Evolutionary conservation across 306 rosid genomes (phyloP).

Genomic region (Sophora flavescens): DNA sequence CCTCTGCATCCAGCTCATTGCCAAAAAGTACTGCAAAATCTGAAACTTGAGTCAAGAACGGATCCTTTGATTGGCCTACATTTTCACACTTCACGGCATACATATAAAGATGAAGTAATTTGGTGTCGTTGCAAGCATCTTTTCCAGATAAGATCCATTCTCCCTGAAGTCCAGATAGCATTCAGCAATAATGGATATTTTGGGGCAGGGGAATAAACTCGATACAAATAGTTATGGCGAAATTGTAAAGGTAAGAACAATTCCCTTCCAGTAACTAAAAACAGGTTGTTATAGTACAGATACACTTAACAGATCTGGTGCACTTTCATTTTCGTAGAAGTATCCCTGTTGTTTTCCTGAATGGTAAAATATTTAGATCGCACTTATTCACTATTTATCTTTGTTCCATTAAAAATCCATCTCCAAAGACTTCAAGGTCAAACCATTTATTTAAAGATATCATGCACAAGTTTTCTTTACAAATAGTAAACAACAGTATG

Average conservation of each 20-base stretch:
- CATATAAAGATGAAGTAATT: conserved; percentile 72
- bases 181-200: conserved; percentile 33
- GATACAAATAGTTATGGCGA: conserved; percentile 7
- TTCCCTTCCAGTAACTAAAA: conserved; percentile 1
- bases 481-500: conserved; percentile 11
- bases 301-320: conserved; percentile 10
- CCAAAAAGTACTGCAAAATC: conserved; percentile 91
- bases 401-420: conserved; percentile 26
- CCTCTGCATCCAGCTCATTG: conserved; percentile 99
- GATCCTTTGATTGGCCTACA: conserved; percentile 87
- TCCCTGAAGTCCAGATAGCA: conserved; percentile 69
- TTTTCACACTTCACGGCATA: conserved; percentile 76
- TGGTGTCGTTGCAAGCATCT: conserved; percentile 67
- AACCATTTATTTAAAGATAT: conserved; percentile 21
- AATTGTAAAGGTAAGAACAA: conserved; percentile 35
- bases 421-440: conserved; percentile 35
- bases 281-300: conserved; percentile 6
- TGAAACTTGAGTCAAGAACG: conserved; percentile 93
- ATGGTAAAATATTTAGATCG: conserved; percentile 14
- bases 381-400: conserved; percentile 30
- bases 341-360: conserved; percentile 22
- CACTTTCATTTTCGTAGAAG: conserved; percentile 18
- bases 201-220: conserved; percentile 14
- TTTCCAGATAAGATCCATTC: conserved; percentile 94
- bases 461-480: conserved; percentile 25